phyloP scores from a whole-genome alignment of 2,329 filamentous ascomycete genomes.

The Pseudocercospora ulei region DNA sequence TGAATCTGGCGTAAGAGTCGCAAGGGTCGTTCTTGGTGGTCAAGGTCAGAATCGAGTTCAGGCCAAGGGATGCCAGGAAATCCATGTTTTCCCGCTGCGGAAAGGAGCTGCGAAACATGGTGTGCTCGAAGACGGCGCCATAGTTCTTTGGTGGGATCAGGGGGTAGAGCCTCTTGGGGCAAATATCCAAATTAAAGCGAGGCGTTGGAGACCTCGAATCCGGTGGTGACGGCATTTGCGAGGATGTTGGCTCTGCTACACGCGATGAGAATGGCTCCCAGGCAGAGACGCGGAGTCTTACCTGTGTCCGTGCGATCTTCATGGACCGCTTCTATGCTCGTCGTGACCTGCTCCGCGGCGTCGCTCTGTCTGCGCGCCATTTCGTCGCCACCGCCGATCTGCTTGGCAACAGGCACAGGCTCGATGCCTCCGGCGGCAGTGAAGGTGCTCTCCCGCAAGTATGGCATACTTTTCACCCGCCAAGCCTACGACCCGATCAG shows the following conservation, averaged over 20 bases:
- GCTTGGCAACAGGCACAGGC: neutral
- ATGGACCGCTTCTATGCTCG: neutral
- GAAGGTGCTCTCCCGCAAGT: neutral
- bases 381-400: neutral
- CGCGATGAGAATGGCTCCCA: neutral
- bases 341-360: neutral
- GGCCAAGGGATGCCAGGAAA: slow-evolving; percentile 56
- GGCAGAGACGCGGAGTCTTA: neutral
- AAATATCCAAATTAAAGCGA: slow-evolving; percentile 19
- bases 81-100: slow-evolving; percentile 60
- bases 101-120: slow-evolving; percentile 74
- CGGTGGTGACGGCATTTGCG: slow-evolving; percentile 27
- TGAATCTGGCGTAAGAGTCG: slow-evolving; percentile 49
- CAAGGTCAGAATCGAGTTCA: slow-evolving; percentile 66
- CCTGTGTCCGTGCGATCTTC: slow-evolving; percentile 2
- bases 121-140: slow-evolving; percentile 58
- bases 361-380: neutral
- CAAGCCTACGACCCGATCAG: too few relatives aligned
- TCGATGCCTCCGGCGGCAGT: slow-evolving; percentile 4
- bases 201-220: slow-evolving; percentile 21
- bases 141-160: slow-evolving; percentile 59
- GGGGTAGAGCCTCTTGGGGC: slow-evolving; percentile 34
- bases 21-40: slow-evolving; percentile 40
- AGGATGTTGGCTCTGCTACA: slow-evolving; percentile 14
- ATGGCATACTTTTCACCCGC: slow-evolving; percentile 3